Evolutionary conservation across 1,284 basidiomycete species (phyloP).

Genomic region (Leucoagaricus sp.): DNA sequence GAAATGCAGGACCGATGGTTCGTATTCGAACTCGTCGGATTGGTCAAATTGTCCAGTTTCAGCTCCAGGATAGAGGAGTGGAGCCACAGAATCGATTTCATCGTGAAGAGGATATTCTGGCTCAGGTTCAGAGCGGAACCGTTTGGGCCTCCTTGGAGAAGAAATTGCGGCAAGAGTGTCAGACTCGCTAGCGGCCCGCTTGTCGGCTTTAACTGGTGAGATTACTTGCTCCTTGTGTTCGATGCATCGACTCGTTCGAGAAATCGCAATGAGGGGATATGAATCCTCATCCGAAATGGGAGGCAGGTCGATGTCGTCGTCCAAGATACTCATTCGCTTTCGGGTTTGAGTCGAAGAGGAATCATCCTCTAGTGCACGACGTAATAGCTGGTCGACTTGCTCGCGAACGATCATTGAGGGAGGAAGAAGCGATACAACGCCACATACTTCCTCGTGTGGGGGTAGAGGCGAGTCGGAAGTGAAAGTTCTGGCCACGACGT

Average conservation of each 20-base stretch:
- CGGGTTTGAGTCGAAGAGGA: conserved; percentile 5
- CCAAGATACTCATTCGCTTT: conserved; percentile 8
- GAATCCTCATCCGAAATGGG: conserved; percentile 1
- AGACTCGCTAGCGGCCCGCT: not conserved
- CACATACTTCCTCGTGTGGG: conserved; percentile 29
- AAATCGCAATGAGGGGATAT: conserved; percentile 2
- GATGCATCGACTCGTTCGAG: not conserved
- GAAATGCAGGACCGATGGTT: conserved; percentile 8
- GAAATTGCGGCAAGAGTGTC: not conserved
- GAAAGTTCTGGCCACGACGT: conserved; percentile 38
- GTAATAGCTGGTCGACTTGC: conserved; percentile 10
- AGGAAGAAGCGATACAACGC: conserved; percentile 24
- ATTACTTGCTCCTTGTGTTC: not conserved
- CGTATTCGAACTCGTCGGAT: not conserved
- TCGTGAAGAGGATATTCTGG: too few species aligned
- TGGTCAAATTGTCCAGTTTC: too few species aligned
- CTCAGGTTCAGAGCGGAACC: not conserved
- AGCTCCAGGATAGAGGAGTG: too few species aligned
- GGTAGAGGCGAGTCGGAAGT: conserved; percentile 36
- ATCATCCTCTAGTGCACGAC: conserved; percentile 14
- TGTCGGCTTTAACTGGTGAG: not conserved
- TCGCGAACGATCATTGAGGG: not conserved
- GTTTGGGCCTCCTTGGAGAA: too few species aligned
- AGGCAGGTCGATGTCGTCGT: conserved; percentile 14
- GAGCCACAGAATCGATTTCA: too few species aligned